These are phyloP conservation scores for Aspergillus sojae DNA, from an alignment of 2,329 filamentous ascomycete genomes.

Conservation along the genomic window DNA sequence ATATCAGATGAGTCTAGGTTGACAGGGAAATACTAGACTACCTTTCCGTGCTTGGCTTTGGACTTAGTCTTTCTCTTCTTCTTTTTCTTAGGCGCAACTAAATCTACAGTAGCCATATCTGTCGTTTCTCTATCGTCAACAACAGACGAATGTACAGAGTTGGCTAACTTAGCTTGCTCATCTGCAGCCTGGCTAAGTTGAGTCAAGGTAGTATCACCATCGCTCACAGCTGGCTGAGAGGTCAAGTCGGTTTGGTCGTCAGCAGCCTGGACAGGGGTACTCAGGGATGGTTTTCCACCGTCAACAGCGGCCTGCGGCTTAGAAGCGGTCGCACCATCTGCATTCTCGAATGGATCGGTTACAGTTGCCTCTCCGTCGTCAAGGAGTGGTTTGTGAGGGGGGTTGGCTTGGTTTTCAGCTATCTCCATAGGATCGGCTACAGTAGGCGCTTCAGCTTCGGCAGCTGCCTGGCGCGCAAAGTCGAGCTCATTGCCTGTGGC, in stretches of 20 bases:
- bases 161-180: background rate
- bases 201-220: background rate
- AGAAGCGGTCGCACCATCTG: background rate
- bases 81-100: conserved; percentile 30
- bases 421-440: background rate
- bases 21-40: conserved; percentile 8
- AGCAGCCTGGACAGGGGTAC: no score
- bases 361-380: background rate
- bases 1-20: no score
- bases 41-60: conserved; percentile 43
- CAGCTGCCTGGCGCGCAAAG: background rate
- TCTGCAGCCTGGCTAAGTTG: background rate
- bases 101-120: conserved; percentile 11
- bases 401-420: background rate
- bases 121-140: conserved; percentile 1
- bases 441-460: background rate
- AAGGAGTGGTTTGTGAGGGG: background rate
- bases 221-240: background rate
- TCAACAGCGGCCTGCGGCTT: no score
- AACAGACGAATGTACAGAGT: background rate
- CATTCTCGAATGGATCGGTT: background rate
- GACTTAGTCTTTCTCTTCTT: conserved; percentile 40
- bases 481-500: background rate
- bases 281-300: no score
- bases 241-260: background rate